Evolutionary conservation across 306 rosid genomes (phyloP), one percentile per base, ranked within the genome.

Genomic region (Fragaria ananassa): DNA sequence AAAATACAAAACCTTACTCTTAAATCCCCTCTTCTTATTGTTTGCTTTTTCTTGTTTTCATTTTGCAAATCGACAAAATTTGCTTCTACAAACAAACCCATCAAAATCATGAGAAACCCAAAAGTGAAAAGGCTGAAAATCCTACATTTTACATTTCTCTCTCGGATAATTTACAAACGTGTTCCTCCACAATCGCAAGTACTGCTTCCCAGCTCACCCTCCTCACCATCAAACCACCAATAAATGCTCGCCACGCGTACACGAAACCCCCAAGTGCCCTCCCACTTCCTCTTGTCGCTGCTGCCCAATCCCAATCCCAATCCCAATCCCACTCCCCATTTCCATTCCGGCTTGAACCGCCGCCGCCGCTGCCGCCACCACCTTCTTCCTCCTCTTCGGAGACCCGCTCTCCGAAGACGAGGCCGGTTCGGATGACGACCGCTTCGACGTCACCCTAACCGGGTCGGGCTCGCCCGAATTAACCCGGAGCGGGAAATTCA

Each of bases 401-500:
- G 81, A 74, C 1, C 72, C 81, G 68, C 83, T 82, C 34, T 88
- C 90, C 4, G 88, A 75, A 4, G 85, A 80, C 31, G 85, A 80
- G 2, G 86, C 70, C 0, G 87, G 76, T 51, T 84, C 93, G 25
- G 96, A 80, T 2, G 91, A 85, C 0, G 83, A 72, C 45, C 98
- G 83, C 83, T 90, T 92, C 45, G 92, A 76, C 23, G 87, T 78
- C 23, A 95, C 81, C 7, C 98, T 66, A 27, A 95, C 92, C 54
- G 97, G 98, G 7, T 95, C 98, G 0, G 97, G 96, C 60, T 95
- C 97, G 12, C 92, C 97, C 8, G 98, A 92, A 57, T 92, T 95
- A 0, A 95, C 85, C 53, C 95, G 89, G 7, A 89, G 95, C 1
- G 98, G 98, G 31, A 95, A 95, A 62, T 95, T 95, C 68, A 95